phyloP scores from a whole-genome alignment of 768 basidiomycete genomes.

The Auricularia sp. region DNA sequence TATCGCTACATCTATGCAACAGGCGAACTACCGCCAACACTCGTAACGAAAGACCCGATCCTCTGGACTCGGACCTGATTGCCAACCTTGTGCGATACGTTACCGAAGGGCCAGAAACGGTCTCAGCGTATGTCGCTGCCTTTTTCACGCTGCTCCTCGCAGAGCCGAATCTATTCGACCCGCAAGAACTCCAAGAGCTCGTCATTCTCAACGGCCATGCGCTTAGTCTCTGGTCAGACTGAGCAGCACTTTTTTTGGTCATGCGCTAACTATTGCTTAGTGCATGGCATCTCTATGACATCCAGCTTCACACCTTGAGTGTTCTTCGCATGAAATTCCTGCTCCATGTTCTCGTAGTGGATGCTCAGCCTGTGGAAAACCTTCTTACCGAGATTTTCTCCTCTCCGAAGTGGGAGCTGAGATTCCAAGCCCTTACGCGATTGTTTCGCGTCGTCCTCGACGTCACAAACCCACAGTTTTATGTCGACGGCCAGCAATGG shows the following conservation, averaged over 20 bases:
- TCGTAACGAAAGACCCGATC: neutral
- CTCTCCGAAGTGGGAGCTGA: slow-evolving; percentile 37
- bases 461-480: slow-evolving; percentile 50
- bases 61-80: slow-evolving; percentile 44
- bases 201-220: slow-evolving; percentile 49
- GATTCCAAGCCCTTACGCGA: slow-evolving; percentile 41
- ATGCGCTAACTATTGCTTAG: slow-evolving; percentile 24
- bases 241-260: neutral
- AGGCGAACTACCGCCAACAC: neutral
- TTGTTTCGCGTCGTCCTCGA: slow-evolving; percentile 60
- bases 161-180: slow-evolving; percentile 48
- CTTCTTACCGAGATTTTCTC: slow-evolving; percentile 35
- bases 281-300: slow-evolving; percentile 57
- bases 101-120: slow-evolving; percentile 34
- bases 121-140: slow-evolving; percentile 44
- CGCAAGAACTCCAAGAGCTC: slow-evolving; percentile 65
- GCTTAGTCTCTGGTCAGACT: slow-evolving; percentile 48
- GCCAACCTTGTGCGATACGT: slow-evolving; percentile 43
- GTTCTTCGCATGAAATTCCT: slow-evolving; percentile 45
- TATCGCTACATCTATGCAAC: no score
- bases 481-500: slow-evolving; percentile 59
- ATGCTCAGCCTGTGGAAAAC: slow-evolving; percentile 48
- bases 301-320: slow-evolving; percentile 46
- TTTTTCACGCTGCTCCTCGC: slow-evolving; percentile 53
- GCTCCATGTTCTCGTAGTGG: slow-evolving; percentile 50